These are phyloP conservation scores for Solanum pinnatisectum DNA, from an alignment of 257 asterid species.

Conservation along the genomic window DNA sequence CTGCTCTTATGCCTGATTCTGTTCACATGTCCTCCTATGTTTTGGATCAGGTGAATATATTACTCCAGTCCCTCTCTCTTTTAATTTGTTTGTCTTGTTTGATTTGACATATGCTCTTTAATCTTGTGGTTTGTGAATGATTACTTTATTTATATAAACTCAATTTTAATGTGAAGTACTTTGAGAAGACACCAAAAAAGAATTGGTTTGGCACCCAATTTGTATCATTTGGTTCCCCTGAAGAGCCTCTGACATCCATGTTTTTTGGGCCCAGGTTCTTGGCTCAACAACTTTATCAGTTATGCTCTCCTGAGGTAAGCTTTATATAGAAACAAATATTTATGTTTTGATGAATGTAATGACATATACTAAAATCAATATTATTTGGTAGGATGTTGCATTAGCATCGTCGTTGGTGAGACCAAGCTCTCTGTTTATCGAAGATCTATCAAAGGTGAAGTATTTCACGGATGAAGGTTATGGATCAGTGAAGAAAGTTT, in stretches of 20 bases:
- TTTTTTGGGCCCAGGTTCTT: constrained; percentile 20
- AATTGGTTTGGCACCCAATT: constrained; percentile 23
- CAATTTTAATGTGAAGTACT: background rate
- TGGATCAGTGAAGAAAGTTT: constrained; percentile 41
- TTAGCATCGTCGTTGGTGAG: constrained; percentile 35
- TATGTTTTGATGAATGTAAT: background rate
- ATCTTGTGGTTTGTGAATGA: background rate
- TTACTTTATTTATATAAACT: background rate
- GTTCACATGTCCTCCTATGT: background rate
- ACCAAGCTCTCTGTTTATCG: constrained; percentile 23
- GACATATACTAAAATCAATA: no score
- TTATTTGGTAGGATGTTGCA: constrained; percentile 28
- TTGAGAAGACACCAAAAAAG: constrained; percentile 7
- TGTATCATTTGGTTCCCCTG: constrained; percentile 17
- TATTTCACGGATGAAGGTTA: constrained; percentile 22
- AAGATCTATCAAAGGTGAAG: constrained; percentile 20
- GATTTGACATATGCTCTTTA: no score
- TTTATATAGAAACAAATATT: no score
- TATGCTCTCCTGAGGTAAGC: constrained; percentile 24
- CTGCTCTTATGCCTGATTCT: background rate
- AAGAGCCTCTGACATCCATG: constrained; percentile 20
- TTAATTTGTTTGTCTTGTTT: no score
- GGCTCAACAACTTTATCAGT: constrained; percentile 16
- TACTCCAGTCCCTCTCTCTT: no score
- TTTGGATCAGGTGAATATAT: background rate